phyloP scores from a whole-genome alignment of 345 rosid species.

The Citrus australasica region DNA sequence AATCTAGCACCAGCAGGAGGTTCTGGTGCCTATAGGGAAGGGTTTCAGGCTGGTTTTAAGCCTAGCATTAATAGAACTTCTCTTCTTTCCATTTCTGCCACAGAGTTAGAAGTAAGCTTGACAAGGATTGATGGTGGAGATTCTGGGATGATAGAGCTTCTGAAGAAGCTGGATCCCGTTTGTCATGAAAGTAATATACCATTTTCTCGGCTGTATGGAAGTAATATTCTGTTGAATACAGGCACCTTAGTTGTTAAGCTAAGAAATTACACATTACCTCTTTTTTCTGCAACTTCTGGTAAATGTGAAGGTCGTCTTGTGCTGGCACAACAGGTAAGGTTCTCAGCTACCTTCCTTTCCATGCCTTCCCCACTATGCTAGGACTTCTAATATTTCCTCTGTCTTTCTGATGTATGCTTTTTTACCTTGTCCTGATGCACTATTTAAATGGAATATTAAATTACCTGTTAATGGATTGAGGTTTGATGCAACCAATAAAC shows the following conservation, averaged over 20 bases:
- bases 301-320: slow-evolving; percentile 87
- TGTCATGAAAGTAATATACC: slow-evolving; percentile 69
- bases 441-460: slow-evolving; percentile 10
- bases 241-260: slow-evolving; percentile 63
- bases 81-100: slow-evolving; percentile 73
- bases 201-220: slow-evolving; percentile 88
- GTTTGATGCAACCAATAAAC: background rate
- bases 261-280: slow-evolving; percentile 84
- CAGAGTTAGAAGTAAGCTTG: slow-evolving; percentile 84
- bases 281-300: slow-evolving; percentile 72
- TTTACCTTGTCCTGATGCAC: slow-evolving; percentile 10
- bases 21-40: slow-evolving; percentile 77
- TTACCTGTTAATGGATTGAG: background rate
- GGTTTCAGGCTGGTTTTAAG: slow-evolving; percentile 92
- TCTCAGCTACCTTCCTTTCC: slow-evolving; percentile 3
- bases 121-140: slow-evolving; percentile 82
- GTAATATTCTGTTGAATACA: slow-evolving; percentile 56
- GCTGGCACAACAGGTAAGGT: slow-evolving; percentile 88
- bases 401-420: background rate
- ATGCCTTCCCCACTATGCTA: slow-evolving; percentile 4
- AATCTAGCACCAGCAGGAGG: slow-evolving; percentile 65
- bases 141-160: slow-evolving; percentile 75
- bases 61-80: slow-evolving; percentile 70
- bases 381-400: slow-evolving; percentile 4
- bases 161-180: slow-evolving; percentile 83